phyloP scores from a whole-genome alignment of 306 rosid species.

The Cicer bijugum region DNA sequence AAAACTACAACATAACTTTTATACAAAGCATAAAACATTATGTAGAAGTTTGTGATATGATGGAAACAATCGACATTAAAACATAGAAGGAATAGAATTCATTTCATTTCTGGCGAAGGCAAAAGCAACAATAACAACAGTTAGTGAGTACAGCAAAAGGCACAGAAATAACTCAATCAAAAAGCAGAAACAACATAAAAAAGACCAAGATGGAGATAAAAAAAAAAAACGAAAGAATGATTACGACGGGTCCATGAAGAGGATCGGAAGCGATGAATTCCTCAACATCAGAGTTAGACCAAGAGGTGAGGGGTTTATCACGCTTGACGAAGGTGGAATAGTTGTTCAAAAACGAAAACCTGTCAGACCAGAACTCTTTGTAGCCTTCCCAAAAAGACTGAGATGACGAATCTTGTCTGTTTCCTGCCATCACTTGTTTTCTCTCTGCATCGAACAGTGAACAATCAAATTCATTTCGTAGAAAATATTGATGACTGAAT shows the following conservation, averaged over 20 bases:
- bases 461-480: not conserved
- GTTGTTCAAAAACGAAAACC: constrained; percentile 64
- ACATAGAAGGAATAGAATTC: not conserved
- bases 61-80: not conserved
- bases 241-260: constrained; percentile 76
- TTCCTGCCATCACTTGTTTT: constrained; percentile 47
- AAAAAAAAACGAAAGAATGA: constrained; percentile 1
- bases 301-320: constrained; percentile 63
- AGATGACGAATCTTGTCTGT: constrained; percentile 48
- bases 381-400: constrained; percentile 64
- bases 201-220: constrained; percentile 8
- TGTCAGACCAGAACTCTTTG: constrained; percentile 73
- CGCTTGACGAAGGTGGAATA: constrained; percentile 62
- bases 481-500: constrained; percentile 1
- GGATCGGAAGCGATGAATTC: constrained; percentile 77
- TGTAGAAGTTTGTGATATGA: not conserved
- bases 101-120: not conserved
- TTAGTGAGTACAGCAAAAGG: not conserved
- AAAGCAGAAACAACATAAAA: not conserved
- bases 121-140: constrained; percentile 13
- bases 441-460: constrained; percentile 20
- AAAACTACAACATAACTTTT: not conserved
- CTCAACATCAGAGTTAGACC: constrained; percentile 75
- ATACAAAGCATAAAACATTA: not conserved
- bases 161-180: not conserved